phyloP scores from a whole-genome alignment of 345 rosid genomes.

The Acer campestre region DNA sequence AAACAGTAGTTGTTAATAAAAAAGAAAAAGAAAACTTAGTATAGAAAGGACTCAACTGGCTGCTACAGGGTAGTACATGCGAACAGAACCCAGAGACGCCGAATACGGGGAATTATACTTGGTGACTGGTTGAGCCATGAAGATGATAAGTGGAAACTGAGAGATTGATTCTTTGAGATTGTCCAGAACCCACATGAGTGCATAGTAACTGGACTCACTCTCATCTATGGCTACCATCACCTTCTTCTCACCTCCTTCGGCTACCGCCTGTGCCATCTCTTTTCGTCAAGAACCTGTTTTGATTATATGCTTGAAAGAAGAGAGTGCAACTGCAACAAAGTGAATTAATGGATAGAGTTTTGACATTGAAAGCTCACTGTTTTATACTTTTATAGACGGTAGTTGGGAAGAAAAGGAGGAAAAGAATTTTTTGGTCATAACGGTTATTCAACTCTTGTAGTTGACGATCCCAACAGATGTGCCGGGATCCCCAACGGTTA shows the following conservation, averaged over 20 bases:
- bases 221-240: conserved; percentile 56
- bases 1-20: too few species aligned
- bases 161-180: conserved; percentile 37
- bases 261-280: conserved; percentile 17
- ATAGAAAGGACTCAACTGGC: neutral
- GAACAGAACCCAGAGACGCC: conserved; percentile 45
- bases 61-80: conserved; percentile 35
- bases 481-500: too few species aligned
- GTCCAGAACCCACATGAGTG: conserved; percentile 53
- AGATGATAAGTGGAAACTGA: conserved; percentile 32
- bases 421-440: conserved; percentile 5
- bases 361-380: neutral
- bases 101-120: conserved; percentile 21
- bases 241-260: conserved; percentile 31
- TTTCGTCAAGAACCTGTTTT: neutral
- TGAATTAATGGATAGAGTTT: neutral
- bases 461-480: too few species aligned
- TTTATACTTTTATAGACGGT: neutral
- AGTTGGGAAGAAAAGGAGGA: conserved; percentile 11
- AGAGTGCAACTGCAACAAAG: neutral
- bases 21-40: too few species aligned
- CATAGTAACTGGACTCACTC: conserved; percentile 51
- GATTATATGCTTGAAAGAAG: neutral
- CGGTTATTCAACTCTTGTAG: conserved; percentile 17
- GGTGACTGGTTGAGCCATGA: conserved; percentile 49